Evolutionary conservation across 1,284 basidiomycete genomes (phyloP).

Genomic region (Leccinum subrobustum): DNA sequence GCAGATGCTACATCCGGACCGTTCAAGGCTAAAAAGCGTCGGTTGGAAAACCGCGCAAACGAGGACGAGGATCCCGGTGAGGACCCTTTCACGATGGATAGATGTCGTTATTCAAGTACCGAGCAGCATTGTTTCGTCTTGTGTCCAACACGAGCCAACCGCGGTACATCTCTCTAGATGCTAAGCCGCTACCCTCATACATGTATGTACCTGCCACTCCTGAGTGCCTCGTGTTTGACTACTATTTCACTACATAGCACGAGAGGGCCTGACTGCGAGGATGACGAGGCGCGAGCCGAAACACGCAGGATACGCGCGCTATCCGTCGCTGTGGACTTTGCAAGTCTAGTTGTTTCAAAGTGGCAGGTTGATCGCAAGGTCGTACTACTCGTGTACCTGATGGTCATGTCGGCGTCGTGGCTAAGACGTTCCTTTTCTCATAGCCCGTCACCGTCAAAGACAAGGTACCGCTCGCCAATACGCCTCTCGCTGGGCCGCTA

Average conservation of each 20-base stretch:
- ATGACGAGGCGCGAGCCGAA: constrained; percentile 39
- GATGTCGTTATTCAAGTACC: constrained; percentile 1
- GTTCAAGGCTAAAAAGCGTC: neutral
- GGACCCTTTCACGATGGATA: neutral
- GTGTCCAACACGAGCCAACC: constrained; percentile 39
- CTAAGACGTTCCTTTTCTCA: neutral
- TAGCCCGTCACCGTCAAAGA: constrained; percentile 12
- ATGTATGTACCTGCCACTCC: constrained; percentile 35
- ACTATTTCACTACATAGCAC: constrained; percentile 30
- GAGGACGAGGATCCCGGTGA: constrained; percentile 7
- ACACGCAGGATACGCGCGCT: constrained; percentile 38
- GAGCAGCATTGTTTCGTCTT: constrained; percentile 19
- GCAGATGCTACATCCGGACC: neutral
- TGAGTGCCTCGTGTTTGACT: constrained; percentile 10
- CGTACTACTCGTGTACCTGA: neutral
- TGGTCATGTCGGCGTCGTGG: neutral
- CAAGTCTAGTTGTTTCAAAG: constrained; percentile 4
- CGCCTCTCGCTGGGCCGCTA: neutral
- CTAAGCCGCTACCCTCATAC: constrained; percentile 37
- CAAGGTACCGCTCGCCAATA: constrained; percentile 9
- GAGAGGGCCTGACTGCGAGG: constrained; percentile 46
- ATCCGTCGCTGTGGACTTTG: constrained; percentile 39
- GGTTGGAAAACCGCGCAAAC: neutral
- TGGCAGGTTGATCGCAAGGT: constrained; percentile 17
- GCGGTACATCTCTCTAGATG: constrained; percentile 38